Percentiles rank a stretch among this genome's conserved stretches.
phyloP scores from a whole-genome alignment of 2,329 filamentous ascomycete genomes.

The Uncinocarpus reesii region DNA sequence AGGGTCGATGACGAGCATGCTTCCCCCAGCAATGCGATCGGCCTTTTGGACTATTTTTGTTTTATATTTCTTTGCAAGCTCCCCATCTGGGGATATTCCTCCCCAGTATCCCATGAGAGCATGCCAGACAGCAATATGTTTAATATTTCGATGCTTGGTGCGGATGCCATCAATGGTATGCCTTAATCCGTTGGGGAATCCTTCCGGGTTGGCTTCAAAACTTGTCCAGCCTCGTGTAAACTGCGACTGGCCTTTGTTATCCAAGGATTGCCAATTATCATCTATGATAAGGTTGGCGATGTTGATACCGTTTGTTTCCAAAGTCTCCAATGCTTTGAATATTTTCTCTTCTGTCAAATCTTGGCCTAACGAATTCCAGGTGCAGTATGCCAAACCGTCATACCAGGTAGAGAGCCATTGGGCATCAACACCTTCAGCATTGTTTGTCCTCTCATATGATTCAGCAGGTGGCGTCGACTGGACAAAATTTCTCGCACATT shows the following conservation, averaged over 20 bases:
- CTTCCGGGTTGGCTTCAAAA: constrained; percentile 72
- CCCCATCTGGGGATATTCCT: constrained; percentile 64
- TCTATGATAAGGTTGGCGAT: constrained; percentile 87
- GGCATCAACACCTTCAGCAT: constrained; percentile 43
- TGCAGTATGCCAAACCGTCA: constrained; percentile 88
- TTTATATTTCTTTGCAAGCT: constrained; percentile 67
- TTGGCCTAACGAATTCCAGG: constrained; percentile 89
- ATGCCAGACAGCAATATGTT: constrained; percentile 90
- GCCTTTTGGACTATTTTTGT: constrained; percentile 52
- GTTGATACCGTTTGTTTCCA: constrained; percentile 62
- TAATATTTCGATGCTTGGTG: constrained; percentile 57
- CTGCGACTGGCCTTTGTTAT: constrained; percentile 44
- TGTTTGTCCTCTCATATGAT: constrained; percentile 24
- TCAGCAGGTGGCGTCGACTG: constrained; percentile 12
- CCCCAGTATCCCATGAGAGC: constrained; percentile 84
- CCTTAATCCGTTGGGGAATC: constrained; percentile 72
- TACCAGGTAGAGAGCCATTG: constrained; percentile 80
- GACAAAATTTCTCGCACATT: constrained; percentile 39
- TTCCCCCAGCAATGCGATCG: constrained; percentile 47
- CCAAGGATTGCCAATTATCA: constrained; percentile 86
- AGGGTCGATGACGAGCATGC: constrained; percentile 62
- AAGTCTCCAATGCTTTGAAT: constrained; percentile 58
- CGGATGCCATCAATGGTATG: constrained; percentile 60
- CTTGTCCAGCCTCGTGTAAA: constrained; percentile 55
- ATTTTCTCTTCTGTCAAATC: constrained; percentile 72